Base-by-base conservation (phyloP, 345 rosid genomes). In the Brassica nigra region DNA sequence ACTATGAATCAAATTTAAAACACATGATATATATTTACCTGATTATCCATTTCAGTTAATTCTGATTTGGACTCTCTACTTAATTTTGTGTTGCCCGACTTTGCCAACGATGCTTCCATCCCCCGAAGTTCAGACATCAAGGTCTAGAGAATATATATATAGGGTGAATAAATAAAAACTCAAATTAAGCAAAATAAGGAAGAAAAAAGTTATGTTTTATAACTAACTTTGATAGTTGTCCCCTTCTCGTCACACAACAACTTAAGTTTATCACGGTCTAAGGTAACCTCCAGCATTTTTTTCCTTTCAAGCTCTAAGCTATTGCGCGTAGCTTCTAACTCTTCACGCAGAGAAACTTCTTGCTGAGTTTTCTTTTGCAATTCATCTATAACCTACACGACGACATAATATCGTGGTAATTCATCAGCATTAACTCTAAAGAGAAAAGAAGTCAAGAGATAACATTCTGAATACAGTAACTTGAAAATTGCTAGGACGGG, bases 201-300 rank as follows among this genome's bases (percentile, higher is more conserved):
- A 14, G 42, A n/a, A 49, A 10, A 33, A 61, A 61, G 29, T 16
- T 52, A 63, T 28, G 64, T 78, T 23, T 23, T 64, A 67, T 37
- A 49, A 84, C 90, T 88, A 74, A 89, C 99, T 80, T 90, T 91
- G 82, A 92, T 87, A 76, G 87, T 83, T 57, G 83, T 61, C 66
- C 83, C 95, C 78, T 89, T 91, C 84, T 95, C 97, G n/a, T 85
- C 80, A 76, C 88, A 90, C 70, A 81, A 57, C 20, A 85, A 82
- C 82, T 80, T 82, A 59, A 89, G 90, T 74, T 85, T 84, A 78
- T 90, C 97, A 75, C 81, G 84, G 68, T 92, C 92, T 44, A 59
- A 36, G 23, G 78, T 73, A 73, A 88, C 83, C 70, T 90, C 91
- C 76, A 82, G 80, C 44, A 85, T 14, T 67, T 83, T 89, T 75